Conservation (phyloP, 2,329 filamentous ascomycete genomes). For the Erysiphe neolycopersici region DNA sequence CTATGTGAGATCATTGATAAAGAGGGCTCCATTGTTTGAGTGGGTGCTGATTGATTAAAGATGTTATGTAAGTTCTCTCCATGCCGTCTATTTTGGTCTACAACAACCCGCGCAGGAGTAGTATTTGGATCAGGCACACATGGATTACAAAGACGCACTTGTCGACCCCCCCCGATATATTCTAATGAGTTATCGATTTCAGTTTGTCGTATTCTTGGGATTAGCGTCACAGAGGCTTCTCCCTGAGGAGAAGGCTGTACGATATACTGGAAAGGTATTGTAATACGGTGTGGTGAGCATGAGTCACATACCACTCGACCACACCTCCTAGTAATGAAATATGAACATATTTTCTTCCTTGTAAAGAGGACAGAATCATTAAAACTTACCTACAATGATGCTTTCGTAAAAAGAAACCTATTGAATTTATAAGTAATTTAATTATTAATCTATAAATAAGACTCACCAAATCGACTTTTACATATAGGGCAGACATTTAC, state of each 20-base stretch:
- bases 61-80: not conserved
- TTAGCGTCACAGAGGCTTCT: constrained; percentile 2
- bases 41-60: constrained; percentile 6
- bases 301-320: constrained; percentile 71
- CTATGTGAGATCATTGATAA: not conserved
- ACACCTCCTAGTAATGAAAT: constrained; percentile 37
- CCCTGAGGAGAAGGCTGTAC: constrained; percentile 36
- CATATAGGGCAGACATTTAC: constrained; percentile 72
- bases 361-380: not conserved
- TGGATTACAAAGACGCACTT: constrained; percentile 44
- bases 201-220: not conserved
- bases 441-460: not conserved
- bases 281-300: constrained; percentile 86
- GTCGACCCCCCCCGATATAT: constrained; percentile 32
- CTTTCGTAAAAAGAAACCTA: constrained; percentile 50
- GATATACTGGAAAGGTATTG: constrained; percentile 79
- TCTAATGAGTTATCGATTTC: constrained; percentile 5
- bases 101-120: constrained; percentile 15
- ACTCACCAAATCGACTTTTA: constrained; percentile 37
- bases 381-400: constrained; percentile 59
- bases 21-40: not conserved
- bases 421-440: not conserved
- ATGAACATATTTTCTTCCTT: not conserved
- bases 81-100: not conserved
- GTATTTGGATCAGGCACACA: constrained; percentile 45